Evolutionary conservation across 2,329 filamentous ascomycete genomes (phyloP), one percentile per base, ranked within the genome.

Genomic region (Stagonosporopsis cucurbitacearum): DNA sequence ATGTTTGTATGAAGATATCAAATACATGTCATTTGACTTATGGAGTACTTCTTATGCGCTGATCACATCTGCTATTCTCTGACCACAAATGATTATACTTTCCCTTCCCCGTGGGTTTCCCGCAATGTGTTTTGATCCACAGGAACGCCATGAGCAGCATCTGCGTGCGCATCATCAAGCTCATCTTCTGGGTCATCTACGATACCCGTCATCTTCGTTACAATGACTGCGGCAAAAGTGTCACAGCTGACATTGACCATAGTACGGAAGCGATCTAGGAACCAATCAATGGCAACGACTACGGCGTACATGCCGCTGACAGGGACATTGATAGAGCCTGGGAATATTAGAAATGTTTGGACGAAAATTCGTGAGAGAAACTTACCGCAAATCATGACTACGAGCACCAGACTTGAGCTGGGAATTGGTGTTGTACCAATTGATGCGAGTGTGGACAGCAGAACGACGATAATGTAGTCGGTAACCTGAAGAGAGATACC

Each of bases 401-500:
- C 78, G 13, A 84, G 72, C 3, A 84, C 82, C 2, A 84, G 74
- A 17, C 80, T 82, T 1, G 81, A 80, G 41, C 76, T 80, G 0
- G 82, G 82, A 39, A 84, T 84, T 2, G 82, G 82, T 3, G 81
- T 83, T 0, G 82, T 82, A 28, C 80, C 82, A 53, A 84, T 83
- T 1, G 81, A 82, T 0, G 81, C 79, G 13, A 84, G 73, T 0
- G 80, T 83, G 2, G 81, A 79, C 3, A 84, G 74, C 4, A 83
- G 61, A 1, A 78, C 74, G 25, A 84, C 74, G 26, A 84, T 76
- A 64, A 81, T 75, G 66, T 84, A 84, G 60, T 84, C 74, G 6
- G 72, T 73, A 0, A 76, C 71, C 22, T 69, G 70, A 13, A 84
- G 74, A 0, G 64, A 68, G 19, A 78, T 77, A 51, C 79, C 80